Conservation (phyloP, 139 green algal species). For the Coelastrella sp. region DNA sequence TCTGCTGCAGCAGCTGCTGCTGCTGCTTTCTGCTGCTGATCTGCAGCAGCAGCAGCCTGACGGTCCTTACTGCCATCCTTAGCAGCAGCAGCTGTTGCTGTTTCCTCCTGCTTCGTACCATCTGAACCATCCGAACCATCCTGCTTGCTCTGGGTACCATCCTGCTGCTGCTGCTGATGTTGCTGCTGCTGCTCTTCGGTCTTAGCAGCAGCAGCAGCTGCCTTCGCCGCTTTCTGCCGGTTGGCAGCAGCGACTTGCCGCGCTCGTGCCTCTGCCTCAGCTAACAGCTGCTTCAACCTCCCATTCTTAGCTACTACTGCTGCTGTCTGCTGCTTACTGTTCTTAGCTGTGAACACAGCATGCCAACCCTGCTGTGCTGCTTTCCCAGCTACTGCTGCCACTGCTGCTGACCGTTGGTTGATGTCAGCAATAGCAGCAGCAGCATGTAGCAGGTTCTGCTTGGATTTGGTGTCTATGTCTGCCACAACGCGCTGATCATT, state of each 20-base stretch:
- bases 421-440: not conserved
- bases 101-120: not conserved
- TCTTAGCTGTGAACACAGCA: conserved; percentile 1
- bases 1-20: not conserved
- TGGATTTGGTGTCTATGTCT: not conserved
- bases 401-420: not conserved
- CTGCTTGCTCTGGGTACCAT: not conserved
- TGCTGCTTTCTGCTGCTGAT: not conserved
- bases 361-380: conserved; percentile 12
- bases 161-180: not conserved
- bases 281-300: not conserved
- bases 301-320: not conserved
- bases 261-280: not conserved
- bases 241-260: conserved; percentile 23
- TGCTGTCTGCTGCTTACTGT: conserved; percentile 14
- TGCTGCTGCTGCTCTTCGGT: not conserved
- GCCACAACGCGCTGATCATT: not conserved
- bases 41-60: not conserved
- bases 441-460: conserved; percentile 41
- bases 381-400: conserved; percentile 1
- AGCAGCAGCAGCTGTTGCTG: not conserved
- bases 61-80: not conserved
- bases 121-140: not conserved
- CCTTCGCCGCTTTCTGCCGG: not conserved
- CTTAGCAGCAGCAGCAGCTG: not conserved